These are phyloP conservation scores for Stagonosporopsis rhizophila DNA, from an alignment of 2,329 filamentous ascomycete species.

Conservation along the genomic window DNA sequence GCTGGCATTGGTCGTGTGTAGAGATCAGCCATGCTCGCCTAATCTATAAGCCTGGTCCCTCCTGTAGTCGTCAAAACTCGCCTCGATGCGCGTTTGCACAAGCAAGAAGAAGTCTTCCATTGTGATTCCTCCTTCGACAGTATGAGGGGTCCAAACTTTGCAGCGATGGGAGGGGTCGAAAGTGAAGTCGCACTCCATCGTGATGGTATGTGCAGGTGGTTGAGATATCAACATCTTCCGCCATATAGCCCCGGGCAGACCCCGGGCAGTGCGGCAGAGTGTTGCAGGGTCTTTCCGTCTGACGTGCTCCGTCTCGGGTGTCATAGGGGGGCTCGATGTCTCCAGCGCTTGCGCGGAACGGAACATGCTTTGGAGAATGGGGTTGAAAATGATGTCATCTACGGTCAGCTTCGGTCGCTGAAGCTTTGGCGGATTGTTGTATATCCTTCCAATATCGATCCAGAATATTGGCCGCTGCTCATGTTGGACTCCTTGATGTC, in stretches of 20 bases:
- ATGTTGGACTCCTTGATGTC: background rate
- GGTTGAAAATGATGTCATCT: constrained; percentile 16
- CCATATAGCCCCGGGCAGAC: constrained; percentile 15
- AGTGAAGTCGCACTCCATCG: constrained; percentile 21
- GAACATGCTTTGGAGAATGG: constrained; percentile 18
- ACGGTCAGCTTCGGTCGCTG: constrained; percentile 2
- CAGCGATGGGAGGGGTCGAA: constrained; percentile 20
- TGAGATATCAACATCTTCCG: constrained; percentile 17
- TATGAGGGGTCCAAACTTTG: constrained; percentile 20
- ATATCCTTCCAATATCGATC: constrained; percentile 12
- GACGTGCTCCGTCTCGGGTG: background rate
- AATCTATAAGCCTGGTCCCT: constrained; percentile 10
- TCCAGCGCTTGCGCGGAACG: constrained; percentile 7
- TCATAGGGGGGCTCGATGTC: constrained; percentile 1
- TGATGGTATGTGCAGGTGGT: constrained; percentile 17
- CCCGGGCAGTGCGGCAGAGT: constrained; percentile 10
- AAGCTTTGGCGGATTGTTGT: background rate
- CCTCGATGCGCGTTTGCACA: constrained; percentile 16
- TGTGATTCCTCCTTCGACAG: constrained; percentile 15
- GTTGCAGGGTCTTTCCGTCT: constrained; percentile 9
- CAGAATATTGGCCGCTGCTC: constrained; percentile 15
- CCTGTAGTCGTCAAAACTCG: constrained; percentile 14
- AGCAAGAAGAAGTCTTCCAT: constrained; percentile 18
- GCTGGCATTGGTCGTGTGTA: background rate
- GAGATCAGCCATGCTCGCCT: background rate